A percentile compares a stretch with the other conserved stretches of the same genome.
Evolutionary conservation across 2,329 filamentous ascomycete genomes (phyloP).

Genomic region (Cordyceps militaris): DNA sequence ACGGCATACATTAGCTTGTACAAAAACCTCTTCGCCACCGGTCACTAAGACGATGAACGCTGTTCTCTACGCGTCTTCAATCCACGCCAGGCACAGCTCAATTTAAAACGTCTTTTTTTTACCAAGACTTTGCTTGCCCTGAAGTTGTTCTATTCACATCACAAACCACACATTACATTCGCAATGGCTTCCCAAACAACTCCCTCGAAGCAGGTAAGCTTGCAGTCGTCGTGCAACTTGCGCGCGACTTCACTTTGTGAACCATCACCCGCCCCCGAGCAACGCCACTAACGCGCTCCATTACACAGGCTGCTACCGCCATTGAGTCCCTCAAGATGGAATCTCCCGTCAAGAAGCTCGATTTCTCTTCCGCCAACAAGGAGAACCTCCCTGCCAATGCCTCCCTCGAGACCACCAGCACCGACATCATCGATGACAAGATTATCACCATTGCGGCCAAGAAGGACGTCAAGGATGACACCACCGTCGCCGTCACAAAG

Average conservation of each 20-base stretch:
- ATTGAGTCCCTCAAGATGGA: constrained; percentile 90
- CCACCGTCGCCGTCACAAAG: constrained; percentile 50
- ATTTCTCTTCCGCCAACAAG: constrained; percentile 68
- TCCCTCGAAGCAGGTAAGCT: constrained; percentile 51
- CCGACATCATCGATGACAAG: constrained; percentile 53
- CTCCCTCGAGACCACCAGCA: constrained; percentile 40
- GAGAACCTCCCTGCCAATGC: constrained; percentile 61
- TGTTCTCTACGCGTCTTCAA: constrained; percentile 23
- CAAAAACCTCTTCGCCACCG: constrained; percentile 33
- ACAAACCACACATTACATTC: constrained; percentile 14
- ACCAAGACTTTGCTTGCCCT: constrained; percentile 15
- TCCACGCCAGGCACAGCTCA: constrained; percentile 18
- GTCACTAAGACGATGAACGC: constrained; percentile 13
- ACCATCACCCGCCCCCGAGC: background rate
- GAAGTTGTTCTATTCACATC: constrained; percentile 6
- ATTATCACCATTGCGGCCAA: constrained; percentile 40
- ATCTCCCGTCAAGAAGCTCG: constrained; percentile 83
- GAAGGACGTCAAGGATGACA: constrained; percentile 39
- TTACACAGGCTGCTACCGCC: constrained; percentile 68
- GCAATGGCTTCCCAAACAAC: constrained; percentile 71
- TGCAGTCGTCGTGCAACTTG: constrained; percentile 18
- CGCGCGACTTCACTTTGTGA: background rate
- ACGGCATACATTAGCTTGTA: constrained; percentile 28
- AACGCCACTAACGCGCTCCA: constrained; percentile 25
- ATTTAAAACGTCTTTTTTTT: constrained; percentile 15